Base-by-base conservation (phyloP, 2,329 filamentous ascomycete species). In the Drechslerella dactyloides region DNA sequence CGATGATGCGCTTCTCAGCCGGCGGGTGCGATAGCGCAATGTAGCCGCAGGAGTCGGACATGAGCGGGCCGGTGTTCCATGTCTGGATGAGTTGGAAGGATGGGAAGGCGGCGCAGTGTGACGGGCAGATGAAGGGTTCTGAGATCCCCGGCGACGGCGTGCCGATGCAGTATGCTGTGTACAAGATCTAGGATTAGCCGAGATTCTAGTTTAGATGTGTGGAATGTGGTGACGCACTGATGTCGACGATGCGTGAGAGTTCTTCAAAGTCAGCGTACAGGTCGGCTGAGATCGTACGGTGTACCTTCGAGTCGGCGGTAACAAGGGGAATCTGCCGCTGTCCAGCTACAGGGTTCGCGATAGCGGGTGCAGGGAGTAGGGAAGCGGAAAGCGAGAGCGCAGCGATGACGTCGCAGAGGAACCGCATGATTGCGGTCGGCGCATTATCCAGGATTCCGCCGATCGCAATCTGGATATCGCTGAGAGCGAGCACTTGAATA, bases 11-110 rank as follows among this genome's bases (percentile, higher is more conserved):
- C 51, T 84, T 83, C 19, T 81, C 79, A 2, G 81, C 82, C 1
- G 84, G 84, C 2, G 81, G 75, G 77, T 96, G 90, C 74, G 94
- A 93, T n/a, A 97, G 82, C 0, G 90, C 93, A 64, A 97, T 87
- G 80, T 96, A 99, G 72, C 94, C 94, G 79, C 92, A 97, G 75
- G 90, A 96, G 80, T 97, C 94, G 73, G 89, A 90, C 77, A 97
- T 83, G 30, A 97, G 82, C 10, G 89, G 84, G 0, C 94, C 94
- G 0, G 94, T 97, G 78, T 96, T 93, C 90, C 92, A 99, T 10
- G 92, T 84, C 42, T 85, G 87, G 69, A 94, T 83, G 33, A 99
- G 84, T 73, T 91, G 88, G 75, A 97, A 87, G 1, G 84, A 82
- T 0, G 90, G 86, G 74, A 97, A 97, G 65, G 97, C 91, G 40